phyloP scores from a whole-genome alignment of 768 basidiomycete genomes.

The Mycena crocata region DNA sequence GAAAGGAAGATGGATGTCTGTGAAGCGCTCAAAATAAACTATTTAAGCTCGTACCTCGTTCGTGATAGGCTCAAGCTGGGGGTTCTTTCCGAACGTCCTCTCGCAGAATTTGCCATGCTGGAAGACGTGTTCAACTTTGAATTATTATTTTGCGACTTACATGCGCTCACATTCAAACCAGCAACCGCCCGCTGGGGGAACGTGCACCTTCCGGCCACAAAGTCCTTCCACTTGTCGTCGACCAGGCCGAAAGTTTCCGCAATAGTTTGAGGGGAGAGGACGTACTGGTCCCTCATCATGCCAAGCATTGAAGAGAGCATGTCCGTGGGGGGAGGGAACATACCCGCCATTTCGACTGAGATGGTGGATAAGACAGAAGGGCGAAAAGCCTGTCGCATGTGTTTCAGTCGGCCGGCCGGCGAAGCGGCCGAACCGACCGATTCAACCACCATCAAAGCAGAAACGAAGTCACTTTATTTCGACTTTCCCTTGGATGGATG shows the following conservation, averaged over 20 bases:
- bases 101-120: conserved; percentile 26
- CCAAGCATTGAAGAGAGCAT: conserved; percentile 16
- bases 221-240: conserved; percentile 30
- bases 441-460: too few relatives aligned
- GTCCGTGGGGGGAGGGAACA: conserved; percentile 25
- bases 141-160: too few relatives aligned
- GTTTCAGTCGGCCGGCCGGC: not conserved
- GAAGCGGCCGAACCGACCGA: too few relatives aligned
- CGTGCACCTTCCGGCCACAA: conserved; percentile 15
- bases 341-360: not conserved
- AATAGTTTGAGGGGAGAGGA: conserved; percentile 1
- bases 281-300: conserved; percentile 5
- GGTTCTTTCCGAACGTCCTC: conserved; percentile 23
- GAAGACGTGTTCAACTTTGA: too few relatives aligned
- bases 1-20: not conserved
- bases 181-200: conserved; percentile 20
- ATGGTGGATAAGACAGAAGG: not conserved
- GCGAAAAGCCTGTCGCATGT: not conserved
- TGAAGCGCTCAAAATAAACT: not conserved
- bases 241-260: conserved; percentile 25
- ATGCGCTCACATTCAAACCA: conserved; percentile 23
- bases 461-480: not conserved
- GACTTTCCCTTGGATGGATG: too few relatives aligned
- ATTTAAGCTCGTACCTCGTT: conserved; percentile 10
- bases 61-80: conserved; percentile 20